A percentile compares a stretch with the other conserved stretches of the same genome.
phyloP scores from a whole-genome alignment of 768 basidiomycete species.

The Dioszegia crocea region DNA sequence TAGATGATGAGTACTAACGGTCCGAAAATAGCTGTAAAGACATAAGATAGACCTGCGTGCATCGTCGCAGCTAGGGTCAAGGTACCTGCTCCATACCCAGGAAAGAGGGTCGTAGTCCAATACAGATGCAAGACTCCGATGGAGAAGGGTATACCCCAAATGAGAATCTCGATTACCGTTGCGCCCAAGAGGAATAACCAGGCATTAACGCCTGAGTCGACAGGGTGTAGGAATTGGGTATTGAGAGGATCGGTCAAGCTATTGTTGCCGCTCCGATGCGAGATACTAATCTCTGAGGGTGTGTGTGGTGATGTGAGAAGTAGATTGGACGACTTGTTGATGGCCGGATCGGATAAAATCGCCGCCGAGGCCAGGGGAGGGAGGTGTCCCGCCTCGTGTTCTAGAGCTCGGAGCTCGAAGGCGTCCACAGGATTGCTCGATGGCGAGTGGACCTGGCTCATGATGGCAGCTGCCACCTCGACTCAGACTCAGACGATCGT shows the following conservation, averaged over 20 bases:
- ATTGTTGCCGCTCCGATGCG: no score
- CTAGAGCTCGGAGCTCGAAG: no score
- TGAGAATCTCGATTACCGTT: constrained; percentile 33
- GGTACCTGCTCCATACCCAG: constrained; percentile 18
- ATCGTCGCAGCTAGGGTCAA: constrained; percentile 41
- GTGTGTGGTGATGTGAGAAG: no score
- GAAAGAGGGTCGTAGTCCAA: constrained; percentile 37
- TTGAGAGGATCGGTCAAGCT: constrained; percentile 5
- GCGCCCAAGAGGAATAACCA: constrained; percentile 41
- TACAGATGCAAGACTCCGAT: constrained; percentile 43
- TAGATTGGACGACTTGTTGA: no score
- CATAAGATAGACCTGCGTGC: constrained; percentile 41
- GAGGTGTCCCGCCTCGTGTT: no score
- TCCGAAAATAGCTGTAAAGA: constrained; percentile 27
- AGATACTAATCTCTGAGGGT: no score
- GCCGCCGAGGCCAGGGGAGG: no score
- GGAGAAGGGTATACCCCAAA: constrained; percentile 44
- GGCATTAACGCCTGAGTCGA: constrained; percentile 31
- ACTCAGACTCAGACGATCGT: no score
- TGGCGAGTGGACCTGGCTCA: no score
- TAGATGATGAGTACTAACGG: constrained; percentile 40
- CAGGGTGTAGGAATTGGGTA: constrained; percentile 12
- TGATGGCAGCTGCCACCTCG: no score
- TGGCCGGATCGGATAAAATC: no score
- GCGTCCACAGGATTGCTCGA: no score